Conservation (phyloP, 2,329 filamentous ascomycete genomes). For the Sclerotinia minor region DNA sequence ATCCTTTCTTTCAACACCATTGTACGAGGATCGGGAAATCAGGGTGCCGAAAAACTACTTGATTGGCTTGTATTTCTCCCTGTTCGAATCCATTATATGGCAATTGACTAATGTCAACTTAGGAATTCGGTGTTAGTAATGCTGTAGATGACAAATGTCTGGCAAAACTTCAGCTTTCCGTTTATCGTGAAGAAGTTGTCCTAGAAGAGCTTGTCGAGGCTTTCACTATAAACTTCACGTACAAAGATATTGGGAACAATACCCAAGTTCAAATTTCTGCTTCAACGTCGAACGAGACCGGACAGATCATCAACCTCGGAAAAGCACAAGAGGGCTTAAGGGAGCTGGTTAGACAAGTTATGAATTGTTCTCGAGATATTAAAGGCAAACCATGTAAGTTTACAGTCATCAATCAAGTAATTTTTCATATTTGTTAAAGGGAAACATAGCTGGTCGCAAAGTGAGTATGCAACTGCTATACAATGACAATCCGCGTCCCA, state of each 20-base stretch:
- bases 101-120: conserved; percentile 17
- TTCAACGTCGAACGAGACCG: conserved; percentile 3
- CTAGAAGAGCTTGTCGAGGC: conserved; percentile 33
- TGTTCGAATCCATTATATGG: no score
- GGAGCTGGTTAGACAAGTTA: conserved; percentile 15
- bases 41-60: conserved; percentile 34
- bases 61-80: conserved; percentile 33
- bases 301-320: conserved; percentile 5
- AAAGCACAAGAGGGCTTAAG: conserved; percentile 23
- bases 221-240: conserved; percentile 34
- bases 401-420: background rate
- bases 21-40: conserved; percentile 23
- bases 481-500: conserved; percentile 27
- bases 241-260: conserved; percentile 25
- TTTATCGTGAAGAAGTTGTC: conserved; percentile 30
- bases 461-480: conserved; percentile 31
- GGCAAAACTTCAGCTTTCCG: conserved; percentile 34
- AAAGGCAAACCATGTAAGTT: conserved; percentile 7
- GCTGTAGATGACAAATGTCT: conserved; percentile 33
- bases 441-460: conserved; percentile 17
- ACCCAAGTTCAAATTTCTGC: conserved; percentile 11
- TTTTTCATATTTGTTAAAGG: background rate
- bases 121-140: conserved; percentile 35
- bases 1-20: conserved; percentile 15
- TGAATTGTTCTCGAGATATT: background rate